These are phyloP conservation scores for Naegleria lovaniensis DNA, from an alignment of 208 protist species.

Conservation along the genomic window DNA sequence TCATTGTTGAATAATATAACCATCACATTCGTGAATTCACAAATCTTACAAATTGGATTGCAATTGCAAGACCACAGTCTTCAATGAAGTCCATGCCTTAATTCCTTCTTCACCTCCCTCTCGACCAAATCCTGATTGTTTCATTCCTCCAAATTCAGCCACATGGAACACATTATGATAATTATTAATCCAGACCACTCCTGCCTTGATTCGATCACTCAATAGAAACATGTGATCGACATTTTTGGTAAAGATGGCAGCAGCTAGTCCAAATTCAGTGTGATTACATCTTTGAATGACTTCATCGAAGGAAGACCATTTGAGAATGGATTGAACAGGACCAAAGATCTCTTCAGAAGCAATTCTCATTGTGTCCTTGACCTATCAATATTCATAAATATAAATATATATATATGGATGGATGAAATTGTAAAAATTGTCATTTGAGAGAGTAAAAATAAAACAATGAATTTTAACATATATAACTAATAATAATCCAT, in stretches of 20 bases:
- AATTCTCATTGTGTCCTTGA: constrained; percentile 61
- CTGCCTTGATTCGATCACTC: constrained; percentile 55
- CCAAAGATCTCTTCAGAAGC: constrained; percentile 77
- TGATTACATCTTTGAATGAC: constrained; percentile 63
- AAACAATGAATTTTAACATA: no score
- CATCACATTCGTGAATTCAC: no score
- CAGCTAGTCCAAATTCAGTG: constrained; percentile 69
- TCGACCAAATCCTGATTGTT: constrained; percentile 69
- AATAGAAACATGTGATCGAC: constrained; percentile 60
- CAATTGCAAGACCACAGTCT: constrained; percentile 53
- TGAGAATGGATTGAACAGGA: constrained; percentile 70
- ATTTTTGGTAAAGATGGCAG: constrained; percentile 62
- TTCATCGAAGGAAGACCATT: constrained; percentile 61
- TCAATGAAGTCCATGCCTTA: constrained; percentile 61
- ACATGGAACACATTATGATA: constrained; percentile 65
- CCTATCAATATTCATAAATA: neutral
- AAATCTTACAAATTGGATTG: neutral
- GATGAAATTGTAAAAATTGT: neutral
- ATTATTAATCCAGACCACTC: constrained; percentile 75
- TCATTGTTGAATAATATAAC: no score
- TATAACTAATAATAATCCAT: no score
- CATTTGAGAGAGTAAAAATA: no score
- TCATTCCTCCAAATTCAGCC: constrained; percentile 73
- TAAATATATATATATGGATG: constrained; percentile 29
- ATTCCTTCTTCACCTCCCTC: constrained; percentile 63